phyloP scores from a whole-genome alignment of 805 yeast species.

The Barnettozyma botsteinii region DNA sequence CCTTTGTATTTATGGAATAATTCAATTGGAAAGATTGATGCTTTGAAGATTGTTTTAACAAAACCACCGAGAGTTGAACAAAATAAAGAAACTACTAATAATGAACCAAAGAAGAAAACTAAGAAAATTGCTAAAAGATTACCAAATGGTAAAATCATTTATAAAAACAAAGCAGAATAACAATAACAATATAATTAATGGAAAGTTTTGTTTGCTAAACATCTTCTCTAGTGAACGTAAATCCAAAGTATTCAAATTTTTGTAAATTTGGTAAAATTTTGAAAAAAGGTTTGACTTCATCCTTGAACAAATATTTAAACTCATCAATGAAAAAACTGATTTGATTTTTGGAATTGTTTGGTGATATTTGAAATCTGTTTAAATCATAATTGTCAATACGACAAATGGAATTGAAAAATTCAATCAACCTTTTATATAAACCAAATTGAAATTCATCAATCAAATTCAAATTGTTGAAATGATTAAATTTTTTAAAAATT shows the following conservation, averaged over 20 bases:
- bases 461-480: conserved; percentile 7
- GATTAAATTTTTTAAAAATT: conserved; percentile 10
- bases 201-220: no score
- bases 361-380: neutral
- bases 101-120: conserved; percentile 30
- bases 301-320: conserved; percentile 8
- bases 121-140: conserved; percentile 37
- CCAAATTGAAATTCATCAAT: conserved; percentile 19
- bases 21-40: conserved; percentile 34
- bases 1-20: conserved; percentile 42
- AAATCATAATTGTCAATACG: conserved; percentile 19
- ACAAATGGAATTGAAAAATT: conserved; percentile 13
- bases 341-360: neutral
- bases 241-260: conserved; percentile 10
- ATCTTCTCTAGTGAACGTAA: conserved; percentile 5
- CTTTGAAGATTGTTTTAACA: conserved; percentile 10
- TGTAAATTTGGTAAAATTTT: neutral
- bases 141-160: conserved; percentile 57
- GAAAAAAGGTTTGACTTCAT: conserved; percentile 7
- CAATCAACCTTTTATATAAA: conserved; percentile 13
- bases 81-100: conserved; percentile 21
- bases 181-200: no score
- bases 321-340: conserved; percentile 5
- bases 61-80: conserved; percentile 10
- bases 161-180: conserved; percentile 15